Evolutionary conservation across 768 basidiomycete species (phyloP).

Genomic region (Naganishia antarctica): DNA sequence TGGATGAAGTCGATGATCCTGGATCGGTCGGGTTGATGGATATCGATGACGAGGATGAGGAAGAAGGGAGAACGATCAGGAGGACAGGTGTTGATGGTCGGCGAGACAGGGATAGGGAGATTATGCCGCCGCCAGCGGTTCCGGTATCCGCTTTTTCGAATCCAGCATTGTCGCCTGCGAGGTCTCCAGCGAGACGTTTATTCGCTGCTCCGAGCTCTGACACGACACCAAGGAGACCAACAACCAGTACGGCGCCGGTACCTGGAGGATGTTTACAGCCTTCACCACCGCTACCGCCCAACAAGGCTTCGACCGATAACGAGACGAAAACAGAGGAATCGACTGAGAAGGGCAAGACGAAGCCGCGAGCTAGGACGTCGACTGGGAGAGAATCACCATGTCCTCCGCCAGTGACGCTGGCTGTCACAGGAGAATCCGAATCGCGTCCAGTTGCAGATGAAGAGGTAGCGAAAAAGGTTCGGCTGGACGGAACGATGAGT

Average conservation of each 20-base stretch:
- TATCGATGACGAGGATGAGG: neutral
- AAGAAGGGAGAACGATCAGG: neutral
- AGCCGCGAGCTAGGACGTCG: conserved; percentile 6
- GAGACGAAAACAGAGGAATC: neutral
- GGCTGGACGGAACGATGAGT: neutral
- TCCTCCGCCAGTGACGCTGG: neutral
- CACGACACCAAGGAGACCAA: neutral
- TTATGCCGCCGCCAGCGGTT: neutral
- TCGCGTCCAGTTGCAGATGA: neutral
- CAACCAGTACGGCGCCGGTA: neutral
- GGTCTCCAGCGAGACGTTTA: neutral
- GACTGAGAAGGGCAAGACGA: neutral
- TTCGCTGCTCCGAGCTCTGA: neutral
- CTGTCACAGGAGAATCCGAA: neutral
- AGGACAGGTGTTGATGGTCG: neutral
- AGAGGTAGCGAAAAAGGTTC: neutral
- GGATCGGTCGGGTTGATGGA: neutral
- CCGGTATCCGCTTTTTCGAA: neutral
- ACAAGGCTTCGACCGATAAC: neutral
- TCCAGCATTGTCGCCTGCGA: neutral
- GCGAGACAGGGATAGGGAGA: neutral
- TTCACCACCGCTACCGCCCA: neutral
- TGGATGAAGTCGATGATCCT: neutral
- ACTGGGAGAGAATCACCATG: conserved; percentile 6
- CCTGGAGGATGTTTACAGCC: neutral